These are phyloP conservation scores for Vitis labrusca DNA, from an alignment of 164 flowering plant genomes.

Conservation along the genomic window DNA sequence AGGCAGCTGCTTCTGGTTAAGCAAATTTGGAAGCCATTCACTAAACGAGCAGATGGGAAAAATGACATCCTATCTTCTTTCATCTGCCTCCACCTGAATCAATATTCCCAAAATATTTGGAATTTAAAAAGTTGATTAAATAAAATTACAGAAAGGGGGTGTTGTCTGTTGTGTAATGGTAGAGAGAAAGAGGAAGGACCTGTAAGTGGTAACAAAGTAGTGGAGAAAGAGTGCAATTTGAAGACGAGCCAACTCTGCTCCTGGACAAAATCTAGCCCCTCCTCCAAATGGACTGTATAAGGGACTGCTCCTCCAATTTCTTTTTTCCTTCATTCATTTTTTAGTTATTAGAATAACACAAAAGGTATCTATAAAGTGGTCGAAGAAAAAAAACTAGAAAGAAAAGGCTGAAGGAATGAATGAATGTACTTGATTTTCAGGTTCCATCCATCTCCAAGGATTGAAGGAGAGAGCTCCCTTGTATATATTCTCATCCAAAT, in stretches of 20 bases:
- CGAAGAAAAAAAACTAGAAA: neutral
- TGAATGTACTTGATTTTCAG: slow-evolving; percentile 59
- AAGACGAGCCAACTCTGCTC: slow-evolving; percentile 84
- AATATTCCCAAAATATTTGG: neutral
- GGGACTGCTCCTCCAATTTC: slow-evolving; percentile 74
- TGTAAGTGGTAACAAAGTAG: slow-evolving; percentile 56
- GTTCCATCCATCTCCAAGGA: slow-evolving; percentile 94
- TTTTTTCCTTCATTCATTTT: slow-evolving; percentile 49
- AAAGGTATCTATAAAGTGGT: too few relatives aligned
- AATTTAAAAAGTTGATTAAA: neutral
- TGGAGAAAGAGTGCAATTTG: slow-evolving; percentile 84
- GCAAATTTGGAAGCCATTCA: slow-evolving; percentile 72
- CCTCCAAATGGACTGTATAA: slow-evolving; percentile 82
- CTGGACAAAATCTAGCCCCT: slow-evolving; percentile 84
- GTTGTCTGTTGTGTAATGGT: too few relatives aligned
- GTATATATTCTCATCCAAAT: slow-evolving; percentile 61
- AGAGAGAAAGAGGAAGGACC: slow-evolving; percentile 26
- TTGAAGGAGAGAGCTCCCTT: slow-evolving; percentile 55
- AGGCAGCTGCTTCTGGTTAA: slow-evolving; percentile 23
- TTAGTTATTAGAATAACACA: too few relatives aligned
- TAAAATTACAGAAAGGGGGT: neutral
- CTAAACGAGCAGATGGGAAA: slow-evolving; percentile 88
- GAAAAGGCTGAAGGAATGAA: neutral
- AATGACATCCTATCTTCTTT: slow-evolving; percentile 79
- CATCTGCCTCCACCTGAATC: slow-evolving; percentile 66